Evolutionary conservation across 129 eudicot species (phyloP).

Genomic region (Solidago caesia): DNA sequence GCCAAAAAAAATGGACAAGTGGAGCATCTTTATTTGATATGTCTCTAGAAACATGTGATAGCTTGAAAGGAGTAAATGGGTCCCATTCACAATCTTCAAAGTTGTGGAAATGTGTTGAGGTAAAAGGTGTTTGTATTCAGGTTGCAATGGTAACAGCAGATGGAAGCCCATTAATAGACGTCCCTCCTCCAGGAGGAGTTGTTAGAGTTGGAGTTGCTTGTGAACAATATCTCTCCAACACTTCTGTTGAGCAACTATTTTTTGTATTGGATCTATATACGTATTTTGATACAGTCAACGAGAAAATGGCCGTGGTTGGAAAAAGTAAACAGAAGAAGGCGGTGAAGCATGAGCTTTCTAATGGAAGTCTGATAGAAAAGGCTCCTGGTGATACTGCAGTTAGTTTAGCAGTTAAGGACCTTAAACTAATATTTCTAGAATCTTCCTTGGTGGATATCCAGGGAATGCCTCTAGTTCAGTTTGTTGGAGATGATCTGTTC

Average conservation of each 20-base stretch:
- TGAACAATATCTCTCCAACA: slow-evolving; percentile 73
- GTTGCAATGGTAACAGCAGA: slow-evolving; percentile 99
- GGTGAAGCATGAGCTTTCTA: slow-evolving; percentile 35
- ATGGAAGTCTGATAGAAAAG: slow-evolving; percentile 54
- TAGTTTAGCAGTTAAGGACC: slow-evolving; percentile 57
- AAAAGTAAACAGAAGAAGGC: slow-evolving; percentile 37
- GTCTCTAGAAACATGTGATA: slow-evolving; percentile 58
- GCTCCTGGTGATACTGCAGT: slow-evolving; percentile 97
- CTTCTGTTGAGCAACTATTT: slow-evolving; percentile 90
- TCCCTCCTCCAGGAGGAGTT: slow-evolving; percentile 97
- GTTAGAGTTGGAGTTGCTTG: slow-evolving; percentile 87
- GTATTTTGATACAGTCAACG: slow-evolving; percentile 71
- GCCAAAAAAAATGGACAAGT: slow-evolving; percentile 80
- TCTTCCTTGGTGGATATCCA: slow-evolving; percentile 45
- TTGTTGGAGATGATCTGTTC: slow-evolving; percentile 70
- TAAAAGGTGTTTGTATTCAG: slow-evolving; percentile 69
- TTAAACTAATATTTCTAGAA: slow-evolving; percentile 75
- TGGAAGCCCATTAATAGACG: slow-evolving; percentile 61
- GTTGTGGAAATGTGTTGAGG: slow-evolving; percentile 81
- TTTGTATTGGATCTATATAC: slow-evolving; percentile 82
- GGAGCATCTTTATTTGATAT: slow-evolving; percentile 64
- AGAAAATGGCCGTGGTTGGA: slow-evolving; percentile 62
- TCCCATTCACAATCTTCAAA: slow-evolving; percentile 37
- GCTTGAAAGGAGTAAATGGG: slow-evolving; percentile 30
- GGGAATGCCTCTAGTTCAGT: slow-evolving; percentile 76